Percentiles rank a stretch among this genome's conserved stretches.
These are phyloP conservation scores for Trifolium subterraneum DNA, from an alignment of 306 rosid species.

Conservation along the genomic window DNA sequence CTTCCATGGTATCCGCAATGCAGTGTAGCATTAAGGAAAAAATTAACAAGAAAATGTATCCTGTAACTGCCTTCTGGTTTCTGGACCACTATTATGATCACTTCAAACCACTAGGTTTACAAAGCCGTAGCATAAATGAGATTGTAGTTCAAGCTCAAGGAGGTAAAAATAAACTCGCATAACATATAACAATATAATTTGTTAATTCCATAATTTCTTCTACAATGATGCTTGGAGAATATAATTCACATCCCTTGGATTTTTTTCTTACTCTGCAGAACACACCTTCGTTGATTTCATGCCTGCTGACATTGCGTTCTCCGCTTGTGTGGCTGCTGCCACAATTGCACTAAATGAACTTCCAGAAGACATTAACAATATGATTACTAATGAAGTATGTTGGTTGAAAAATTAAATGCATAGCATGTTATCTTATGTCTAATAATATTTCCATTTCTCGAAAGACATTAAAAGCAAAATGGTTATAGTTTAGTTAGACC, in stretches of 20 bases:
- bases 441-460: neutral
- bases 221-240: neutral
- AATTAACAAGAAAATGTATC: conserved; percentile 16
- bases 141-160: conserved; percentile 43
- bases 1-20: neutral
- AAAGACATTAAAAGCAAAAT: neutral
- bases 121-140: conserved; percentile 27
- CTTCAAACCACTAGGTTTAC: neutral
- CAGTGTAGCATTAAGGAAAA: conserved; percentile 13
- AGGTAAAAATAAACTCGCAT: conserved; percentile 15
- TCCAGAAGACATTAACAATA: neutral
- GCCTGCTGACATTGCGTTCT: conserved; percentile 35
- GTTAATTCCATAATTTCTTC: neutral
- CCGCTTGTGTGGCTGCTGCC: conserved; percentile 34
- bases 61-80: conserved; percentile 33
- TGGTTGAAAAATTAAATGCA: neutral
- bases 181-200: neutral
- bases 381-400: neutral
- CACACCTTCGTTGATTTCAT: neutral
- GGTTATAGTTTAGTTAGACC: too few species aligned
- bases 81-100: conserved; percentile 15
- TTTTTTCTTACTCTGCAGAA: conserved; percentile 5
- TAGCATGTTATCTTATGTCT: neutral
- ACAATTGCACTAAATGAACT: neutral
- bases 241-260: neutral